Evolutionary conservation across 1,139 yeast species (phyloP), one percentile per base, ranked within the genome.

Genomic region (Tardiomyces blankii): DNA sequence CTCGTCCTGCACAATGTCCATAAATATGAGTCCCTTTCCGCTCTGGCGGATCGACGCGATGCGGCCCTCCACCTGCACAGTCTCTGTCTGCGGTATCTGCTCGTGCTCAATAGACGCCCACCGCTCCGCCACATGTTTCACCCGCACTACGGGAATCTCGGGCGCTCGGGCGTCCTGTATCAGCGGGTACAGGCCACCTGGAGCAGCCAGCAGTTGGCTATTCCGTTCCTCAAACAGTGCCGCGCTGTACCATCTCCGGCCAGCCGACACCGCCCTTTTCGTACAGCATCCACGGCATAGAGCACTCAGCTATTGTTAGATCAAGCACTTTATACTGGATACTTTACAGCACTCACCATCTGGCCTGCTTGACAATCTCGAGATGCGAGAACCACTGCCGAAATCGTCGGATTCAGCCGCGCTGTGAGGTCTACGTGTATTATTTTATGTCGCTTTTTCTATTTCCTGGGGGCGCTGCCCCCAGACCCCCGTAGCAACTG

Each of bases 11-110:
- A 68, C 57, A 9, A 85, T 40, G 60, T 85, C 95, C 32, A 84
- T 58, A 54, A 85, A 85, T 41, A 75, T 65, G 66, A 85, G 72
- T 2, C 79, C 83, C 55, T 74, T 79, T 0, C 91, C 86, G 0
- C 85, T 70, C 48, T 70, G 72, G 30, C 95, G 61, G 0, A 85
- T 72, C 18, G 77, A 66, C 1, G 49, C 49, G 16, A 85, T 70
- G 43, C 80, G 73, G 0, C 94, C 95, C 52, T 77, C 80, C 2
- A 73, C 45, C 5, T 12, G 19, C 19, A 18, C 38, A 42, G 35
- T 41, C 18, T 38, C 18, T 4, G 23, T 38, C n/a, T 12, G 39
- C 7, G 19, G 23, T 4, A 7, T n/a, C n/a, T 14, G 19, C n/a
- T 38, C 23, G 14, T 16, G 23, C 14, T 38, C 39, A 4, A 18